Evolutionary conservation across 805 yeast species (phyloP).

Genomic region (Barnettozyma californica): DNA sequence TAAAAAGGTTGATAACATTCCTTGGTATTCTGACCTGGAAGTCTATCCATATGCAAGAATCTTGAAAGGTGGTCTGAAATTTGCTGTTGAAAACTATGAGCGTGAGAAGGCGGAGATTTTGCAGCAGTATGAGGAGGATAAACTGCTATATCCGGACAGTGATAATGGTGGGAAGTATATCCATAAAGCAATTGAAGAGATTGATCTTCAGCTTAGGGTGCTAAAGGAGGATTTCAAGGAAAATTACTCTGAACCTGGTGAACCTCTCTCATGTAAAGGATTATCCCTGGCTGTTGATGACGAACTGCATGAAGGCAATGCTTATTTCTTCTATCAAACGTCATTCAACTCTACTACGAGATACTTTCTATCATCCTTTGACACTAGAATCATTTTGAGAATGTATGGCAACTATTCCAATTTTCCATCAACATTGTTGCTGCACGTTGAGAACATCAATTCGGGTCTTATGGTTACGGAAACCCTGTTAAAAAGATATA

Average conservation of each 20-base stretch:
- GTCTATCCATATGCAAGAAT: conserved; percentile 56
- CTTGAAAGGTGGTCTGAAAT: conserved; percentile 57
- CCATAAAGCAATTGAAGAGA: conserved; percentile 48
- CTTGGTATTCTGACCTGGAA: conserved; percentile 42
- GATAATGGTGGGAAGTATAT: conserved; percentile 43
- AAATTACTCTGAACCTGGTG: conserved; percentile 17
- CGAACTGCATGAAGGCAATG: conserved; percentile 32
- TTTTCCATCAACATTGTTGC: conserved; percentile 63
- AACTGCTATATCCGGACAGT: conserved; percentile 48
- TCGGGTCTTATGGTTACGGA: conserved; percentile 61
- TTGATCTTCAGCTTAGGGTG: conserved; percentile 39
- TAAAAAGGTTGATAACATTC: conserved; percentile 41
- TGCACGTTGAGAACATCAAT: conserved; percentile 63
- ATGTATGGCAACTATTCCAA: conserved; percentile 56
- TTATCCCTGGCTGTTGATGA: conserved; percentile 14
- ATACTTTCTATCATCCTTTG: conserved; percentile 73
- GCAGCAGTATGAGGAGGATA: conserved; percentile 50
- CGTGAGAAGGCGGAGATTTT: conserved; percentile 53
- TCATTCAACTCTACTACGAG: conserved; percentile 61
- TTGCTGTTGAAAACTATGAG: conserved; percentile 48
- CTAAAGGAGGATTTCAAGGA: conserved; percentile 32
- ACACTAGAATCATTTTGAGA: conserved; percentile 63
- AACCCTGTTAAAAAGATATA: conserved; percentile 52
- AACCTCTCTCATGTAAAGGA: conserved; percentile 12
- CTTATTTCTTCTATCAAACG: conserved; percentile 75